Conservation (phyloP, 2,329 filamentous ascomycete genomes). For the Celoporthe dispersa region DNA sequence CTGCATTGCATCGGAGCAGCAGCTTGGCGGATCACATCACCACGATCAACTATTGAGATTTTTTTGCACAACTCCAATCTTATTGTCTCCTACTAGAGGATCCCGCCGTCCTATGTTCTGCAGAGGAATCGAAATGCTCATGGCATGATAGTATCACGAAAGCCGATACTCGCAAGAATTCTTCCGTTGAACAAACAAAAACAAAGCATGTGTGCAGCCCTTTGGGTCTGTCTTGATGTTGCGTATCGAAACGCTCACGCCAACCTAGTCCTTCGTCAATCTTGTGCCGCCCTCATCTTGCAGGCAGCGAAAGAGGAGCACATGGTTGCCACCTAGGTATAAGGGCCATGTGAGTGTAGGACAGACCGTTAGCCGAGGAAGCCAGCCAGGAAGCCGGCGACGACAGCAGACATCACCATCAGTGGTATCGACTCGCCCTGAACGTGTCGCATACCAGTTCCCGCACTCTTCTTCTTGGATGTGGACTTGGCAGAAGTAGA, state of each 20-base stretch:
- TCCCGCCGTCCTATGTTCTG: constrained; percentile 8
- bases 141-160: constrained; percentile 27
- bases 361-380: constrained; percentile 16
- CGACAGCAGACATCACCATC: constrained; percentile 12
- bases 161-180: constrained; percentile 22
- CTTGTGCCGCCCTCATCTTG: neutral
- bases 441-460: constrained; percentile 13
- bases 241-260: constrained; percentile 4
- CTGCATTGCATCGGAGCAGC: neutral
- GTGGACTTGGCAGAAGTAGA: constrained; percentile 22
- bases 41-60: neutral
- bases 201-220: constrained; percentile 1
- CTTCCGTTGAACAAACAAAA: neutral
- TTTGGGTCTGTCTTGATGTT: neutral
- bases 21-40: neutral
- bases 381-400: constrained; percentile 20
- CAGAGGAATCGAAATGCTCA: constrained; percentile 25
- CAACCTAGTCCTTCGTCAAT: neutral
- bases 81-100: constrained; percentile 8
- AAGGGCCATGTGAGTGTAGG: neutral
- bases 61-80: neutral
- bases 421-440: constrained; percentile 20
- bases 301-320: neutral
- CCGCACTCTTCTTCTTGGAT: constrained; percentile 7
- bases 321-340: neutral